A percentile compares a stretch with the other conserved stretches of the same genome.
These are phyloP conservation scores for Geotrichum cucujoidarum DNA, from an alignment of 1,139 yeast genomes.

Conservation along the genomic window DNA sequence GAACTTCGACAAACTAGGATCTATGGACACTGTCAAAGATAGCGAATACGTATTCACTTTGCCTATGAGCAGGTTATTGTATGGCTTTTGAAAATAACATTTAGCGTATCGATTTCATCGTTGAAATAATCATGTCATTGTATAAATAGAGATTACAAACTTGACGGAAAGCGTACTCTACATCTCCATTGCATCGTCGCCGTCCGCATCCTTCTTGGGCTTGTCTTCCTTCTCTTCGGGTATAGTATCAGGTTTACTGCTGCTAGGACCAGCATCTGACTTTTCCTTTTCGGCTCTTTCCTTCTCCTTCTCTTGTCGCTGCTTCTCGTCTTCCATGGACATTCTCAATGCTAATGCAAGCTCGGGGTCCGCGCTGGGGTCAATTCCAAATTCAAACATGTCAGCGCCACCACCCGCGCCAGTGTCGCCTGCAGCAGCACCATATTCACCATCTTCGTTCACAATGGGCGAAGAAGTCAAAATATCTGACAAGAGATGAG, in stretches of 20 bases:
- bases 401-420: slow-evolving; percentile 44
- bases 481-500: slow-evolving; percentile 69
- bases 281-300: slow-evolving; percentile 23
- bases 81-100: too few species aligned
- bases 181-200: slow-evolving; percentile 19
- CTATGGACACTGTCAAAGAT: too few species aligned
- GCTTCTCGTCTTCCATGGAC: slow-evolving; percentile 76
- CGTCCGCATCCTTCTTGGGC: slow-evolving; percentile 17
- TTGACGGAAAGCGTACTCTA: background rate
- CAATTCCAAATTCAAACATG: slow-evolving; percentile 60
- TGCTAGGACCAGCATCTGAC: slow-evolving; percentile 12
- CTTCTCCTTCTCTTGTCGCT: slow-evolving; percentile 61
- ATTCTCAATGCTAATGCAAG: slow-evolving; percentile 88
- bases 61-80: too few species aligned
- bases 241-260: slow-evolving; percentile 10
- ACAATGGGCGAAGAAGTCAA: slow-evolving; percentile 66
- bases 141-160: background rate
- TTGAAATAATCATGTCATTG: background rate
- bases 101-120: too few species aligned
- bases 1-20: too few species aligned
- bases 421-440: slow-evolving; percentile 44
- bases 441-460: slow-evolving; percentile 48
- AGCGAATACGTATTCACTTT: too few species aligned
- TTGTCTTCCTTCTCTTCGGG: slow-evolving; percentile 9
- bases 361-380: slow-evolving; percentile 95